A percentile compares a stretch with the other conserved stretches of the same genome.
phyloP scores from a whole-genome alignment of 192 early-diverging fungal genomes.

The Coemansia sp. region DNA sequence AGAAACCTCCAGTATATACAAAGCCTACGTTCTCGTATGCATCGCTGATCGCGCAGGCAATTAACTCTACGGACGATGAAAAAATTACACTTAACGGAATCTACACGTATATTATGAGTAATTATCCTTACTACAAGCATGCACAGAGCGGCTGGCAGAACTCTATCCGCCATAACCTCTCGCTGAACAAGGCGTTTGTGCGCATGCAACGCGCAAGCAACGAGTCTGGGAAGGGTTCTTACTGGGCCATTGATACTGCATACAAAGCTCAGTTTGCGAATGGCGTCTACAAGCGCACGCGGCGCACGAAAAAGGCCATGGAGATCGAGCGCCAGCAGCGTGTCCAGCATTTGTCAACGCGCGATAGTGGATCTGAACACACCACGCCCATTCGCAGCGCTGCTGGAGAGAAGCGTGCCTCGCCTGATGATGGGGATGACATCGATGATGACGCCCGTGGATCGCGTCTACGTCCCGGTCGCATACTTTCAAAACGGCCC shows the following conservation, averaged over 20 bases:
- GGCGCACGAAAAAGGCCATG: conserved; percentile 57
- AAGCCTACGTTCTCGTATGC: conserved; percentile 90
- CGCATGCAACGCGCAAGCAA: conserved; percentile 79
- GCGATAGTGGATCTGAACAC: background rate
- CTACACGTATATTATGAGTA: conserved; percentile 76
- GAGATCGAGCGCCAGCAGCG: conserved; percentile 40
- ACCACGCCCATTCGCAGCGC: conserved; percentile 1
- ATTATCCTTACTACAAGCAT: conserved; percentile 86
- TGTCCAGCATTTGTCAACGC: background rate
- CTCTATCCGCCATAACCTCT: conserved; percentile 94
- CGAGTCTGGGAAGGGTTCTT: conserved; percentile 92
- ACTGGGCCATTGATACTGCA: conserved; percentile 85
- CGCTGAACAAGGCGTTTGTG: conserved; percentile 92
- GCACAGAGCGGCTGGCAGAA: conserved; percentile 94
- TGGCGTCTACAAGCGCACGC: conserved; percentile 68
- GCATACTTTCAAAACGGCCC: conserved; percentile 13
- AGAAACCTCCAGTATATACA: background rate
- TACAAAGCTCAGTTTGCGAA: conserved; percentile 67
- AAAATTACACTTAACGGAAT: conserved; percentile 86
- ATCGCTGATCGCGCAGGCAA: conserved; percentile 85
- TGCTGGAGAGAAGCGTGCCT: conserved; percentile 35
- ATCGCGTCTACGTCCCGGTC: conserved; percentile 1
- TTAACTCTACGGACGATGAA: conserved; percentile 68
- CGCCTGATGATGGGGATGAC: conserved; percentile 24
- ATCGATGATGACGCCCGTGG: conserved; percentile 1